These are phyloP conservation scores for Neofusicoccum umdonicola DNA, from an alignment of 2,329 filamentous ascomycete genomes.

Conservation along the genomic window DNA sequence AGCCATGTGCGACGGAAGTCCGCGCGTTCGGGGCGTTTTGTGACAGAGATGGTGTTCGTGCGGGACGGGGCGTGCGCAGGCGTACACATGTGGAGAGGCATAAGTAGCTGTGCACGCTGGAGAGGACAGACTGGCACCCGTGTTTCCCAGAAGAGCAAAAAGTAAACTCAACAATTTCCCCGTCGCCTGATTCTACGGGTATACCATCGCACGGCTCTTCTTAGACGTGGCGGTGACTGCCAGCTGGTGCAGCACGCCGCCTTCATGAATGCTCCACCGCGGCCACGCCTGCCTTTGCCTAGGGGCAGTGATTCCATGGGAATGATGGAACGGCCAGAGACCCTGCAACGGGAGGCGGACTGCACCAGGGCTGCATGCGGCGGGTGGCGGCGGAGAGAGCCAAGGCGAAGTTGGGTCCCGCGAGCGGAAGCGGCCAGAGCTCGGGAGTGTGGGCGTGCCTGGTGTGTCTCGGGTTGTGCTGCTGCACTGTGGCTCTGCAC, in stretches of 20 bases:
- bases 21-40: constrained; percentile 14
- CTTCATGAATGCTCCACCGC: not conserved
- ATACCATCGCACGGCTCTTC: constrained; percentile 16
- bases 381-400: not conserved
- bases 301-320: not conserved
- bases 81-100: constrained; percentile 9
- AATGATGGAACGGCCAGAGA: not conserved
- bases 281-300: not conserved
- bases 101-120: constrained; percentile 5
- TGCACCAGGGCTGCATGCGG: not conserved
- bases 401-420: constrained; percentile 4
- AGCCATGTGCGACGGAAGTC: constrained; percentile 9
- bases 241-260: not conserved
- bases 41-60: not conserved
- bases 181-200: constrained; percentile 8
- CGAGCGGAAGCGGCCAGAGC: constrained; percentile 5
- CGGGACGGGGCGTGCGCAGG: not conserved
- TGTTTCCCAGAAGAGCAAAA: constrained; percentile 16
- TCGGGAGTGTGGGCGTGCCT: not conserved
- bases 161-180: constrained; percentile 17
- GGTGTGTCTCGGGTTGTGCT: constrained; percentile 5
- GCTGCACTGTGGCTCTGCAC: not conserved
- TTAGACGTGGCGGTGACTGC: constrained; percentile 5
- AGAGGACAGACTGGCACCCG: constrained; percentile 6
- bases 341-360: not conserved